Evolutionary conservation across 164 flowering plant genomes (phyloP).

Genomic region (Stephania cephalantha): DNA sequence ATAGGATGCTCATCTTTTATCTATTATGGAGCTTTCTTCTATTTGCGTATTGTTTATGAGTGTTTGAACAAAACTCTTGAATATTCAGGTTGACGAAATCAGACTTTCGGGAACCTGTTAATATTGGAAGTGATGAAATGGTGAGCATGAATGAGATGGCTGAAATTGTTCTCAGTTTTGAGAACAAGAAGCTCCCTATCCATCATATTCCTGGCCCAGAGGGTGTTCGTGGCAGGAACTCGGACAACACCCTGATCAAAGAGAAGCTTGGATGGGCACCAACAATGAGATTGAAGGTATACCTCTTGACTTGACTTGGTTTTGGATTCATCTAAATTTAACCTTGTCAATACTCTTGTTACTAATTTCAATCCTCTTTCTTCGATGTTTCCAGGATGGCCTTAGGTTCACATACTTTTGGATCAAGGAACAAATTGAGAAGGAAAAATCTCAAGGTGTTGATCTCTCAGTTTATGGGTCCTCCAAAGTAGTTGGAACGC

Average conservation of each 20-base stretch:
- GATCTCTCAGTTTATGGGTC: conserved; percentile 74
- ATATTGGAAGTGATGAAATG: conserved; percentile 98
- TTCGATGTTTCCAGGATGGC: conserved; percentile 58
- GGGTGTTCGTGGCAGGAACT: conserved; percentile 93
- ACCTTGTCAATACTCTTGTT: neutral
- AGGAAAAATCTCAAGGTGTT: conserved; percentile 67
- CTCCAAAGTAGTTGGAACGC: conserved; percentile 94
- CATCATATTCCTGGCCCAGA: conserved; percentile 97
- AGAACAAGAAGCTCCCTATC: conserved; percentile 74
- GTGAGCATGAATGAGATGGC: conserved; percentile 99
- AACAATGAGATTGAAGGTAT: conserved; percentile 80
- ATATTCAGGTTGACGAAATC: conserved; percentile 76
- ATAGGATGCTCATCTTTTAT: neutral
- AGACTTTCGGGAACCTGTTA: conserved; percentile 90
- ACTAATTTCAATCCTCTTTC: conserved; percentile 6
- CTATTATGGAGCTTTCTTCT: neutral
- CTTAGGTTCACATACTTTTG: conserved; percentile 87
- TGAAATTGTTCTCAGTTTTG: conserved; percentile 87
- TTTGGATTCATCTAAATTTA: neutral
- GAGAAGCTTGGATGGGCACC: conserved; percentile 99
- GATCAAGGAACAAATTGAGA: conserved; percentile 92
- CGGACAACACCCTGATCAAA: conserved; percentile 89
- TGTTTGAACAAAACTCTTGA: neutral
- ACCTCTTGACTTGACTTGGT: conserved; percentile 4
- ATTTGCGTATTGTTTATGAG: neutral